Conservation (phyloP, 2,329 filamentous ascomycete genomes). For the Epichloe uncinata region DNA sequence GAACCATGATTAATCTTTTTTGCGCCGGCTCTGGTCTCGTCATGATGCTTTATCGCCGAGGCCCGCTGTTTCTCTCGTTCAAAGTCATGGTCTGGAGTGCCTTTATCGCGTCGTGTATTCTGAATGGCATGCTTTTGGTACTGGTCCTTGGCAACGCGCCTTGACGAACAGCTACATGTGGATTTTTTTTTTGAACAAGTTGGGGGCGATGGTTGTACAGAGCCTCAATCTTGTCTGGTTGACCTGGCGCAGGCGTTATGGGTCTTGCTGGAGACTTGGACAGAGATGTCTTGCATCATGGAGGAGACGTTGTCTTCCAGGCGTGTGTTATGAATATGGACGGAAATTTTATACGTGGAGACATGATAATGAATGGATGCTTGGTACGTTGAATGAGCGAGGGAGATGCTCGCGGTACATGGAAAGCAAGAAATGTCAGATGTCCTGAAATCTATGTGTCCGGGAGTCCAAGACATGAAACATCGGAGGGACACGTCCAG, state of each 20-base stretch:
- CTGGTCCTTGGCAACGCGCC: constrained; percentile 26
- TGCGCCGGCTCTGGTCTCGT: constrained; percentile 49
- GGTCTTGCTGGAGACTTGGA: neutral
- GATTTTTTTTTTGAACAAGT: neutral
- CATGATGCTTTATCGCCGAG: constrained; percentile 39
- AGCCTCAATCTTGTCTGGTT: neutral
- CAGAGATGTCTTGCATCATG: neutral
- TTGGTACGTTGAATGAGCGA: neutral
- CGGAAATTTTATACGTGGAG: neutral
- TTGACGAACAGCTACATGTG: constrained; percentile 9
- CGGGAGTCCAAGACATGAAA: no score
- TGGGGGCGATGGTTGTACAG: neutral
- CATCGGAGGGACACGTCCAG: no score
- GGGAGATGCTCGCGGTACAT: constrained; percentile 16
- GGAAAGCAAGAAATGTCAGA: constrained; percentile 7
- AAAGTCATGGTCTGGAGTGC: constrained; percentile 26
- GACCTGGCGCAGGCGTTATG: neutral
- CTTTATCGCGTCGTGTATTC: constrained; percentile 25
- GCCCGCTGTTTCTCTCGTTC: constrained; percentile 28
- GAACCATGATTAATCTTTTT: constrained; percentile 52
- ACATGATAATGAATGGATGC: neutral
- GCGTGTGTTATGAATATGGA: neutral
- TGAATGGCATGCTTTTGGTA: constrained; percentile 31
- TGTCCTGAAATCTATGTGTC: no score
- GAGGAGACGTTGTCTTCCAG: neutral